Evolutionary conservation across 805 yeast species (phyloP).

Genomic region (Schizosaccharomyces osmophilus): DNA sequence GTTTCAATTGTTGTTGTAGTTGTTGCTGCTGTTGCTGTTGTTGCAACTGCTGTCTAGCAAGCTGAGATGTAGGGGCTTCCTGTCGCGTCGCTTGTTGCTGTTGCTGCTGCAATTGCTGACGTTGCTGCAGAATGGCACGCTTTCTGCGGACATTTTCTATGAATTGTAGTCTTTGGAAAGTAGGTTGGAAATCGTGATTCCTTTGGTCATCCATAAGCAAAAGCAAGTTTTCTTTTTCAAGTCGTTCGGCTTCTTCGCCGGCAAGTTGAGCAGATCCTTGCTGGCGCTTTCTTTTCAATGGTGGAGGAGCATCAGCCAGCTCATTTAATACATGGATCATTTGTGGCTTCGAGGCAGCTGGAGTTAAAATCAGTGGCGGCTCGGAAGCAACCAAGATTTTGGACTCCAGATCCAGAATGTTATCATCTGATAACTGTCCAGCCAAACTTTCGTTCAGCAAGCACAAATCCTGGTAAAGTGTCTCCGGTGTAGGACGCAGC

Average conservation of each 20-base stretch:
- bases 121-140: background rate
- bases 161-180: background rate
- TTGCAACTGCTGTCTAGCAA: background rate
- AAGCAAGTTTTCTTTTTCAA: background rate
- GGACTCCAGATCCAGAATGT: background rate
- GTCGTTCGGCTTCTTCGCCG: conserved; percentile 2
- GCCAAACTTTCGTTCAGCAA: background rate
- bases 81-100: background rate
- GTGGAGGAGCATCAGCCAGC: background rate
- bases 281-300: background rate
- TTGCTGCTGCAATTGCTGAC: background rate
- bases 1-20: background rate
- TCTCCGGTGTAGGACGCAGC: background rate
- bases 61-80: background rate
- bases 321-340: background rate
- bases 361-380: background rate
- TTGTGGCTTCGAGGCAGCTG: background rate
- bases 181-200: conserved; percentile 1
- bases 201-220: conserved; percentile 1
- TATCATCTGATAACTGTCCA: background rate
- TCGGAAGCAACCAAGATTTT: background rate
- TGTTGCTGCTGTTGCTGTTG: background rate
- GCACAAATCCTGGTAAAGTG: background rate
- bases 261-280: background rate
- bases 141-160: background rate